A percentile compares a stretch with the other conserved stretches of the same genome.
phyloP scores from a whole-genome alignment of 305 asterid species.

The Coffea humblotiana region DNA sequence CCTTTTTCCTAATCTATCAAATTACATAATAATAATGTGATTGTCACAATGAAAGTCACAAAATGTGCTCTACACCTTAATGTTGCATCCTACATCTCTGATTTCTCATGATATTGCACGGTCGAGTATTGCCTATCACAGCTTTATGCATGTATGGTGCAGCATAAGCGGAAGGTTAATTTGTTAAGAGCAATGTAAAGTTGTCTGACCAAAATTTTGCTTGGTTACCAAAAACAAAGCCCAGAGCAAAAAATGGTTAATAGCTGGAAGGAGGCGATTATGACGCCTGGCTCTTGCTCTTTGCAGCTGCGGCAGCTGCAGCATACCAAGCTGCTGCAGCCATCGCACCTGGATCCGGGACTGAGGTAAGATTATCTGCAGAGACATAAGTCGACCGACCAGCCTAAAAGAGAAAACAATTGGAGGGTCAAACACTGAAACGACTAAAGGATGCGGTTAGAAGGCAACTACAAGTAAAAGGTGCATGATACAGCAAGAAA shows the following conservation, averaged over 20 bases:
- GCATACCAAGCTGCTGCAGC: slow-evolving; percentile 92
- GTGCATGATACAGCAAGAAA: not conserved
- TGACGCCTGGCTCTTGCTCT: slow-evolving; percentile 36
- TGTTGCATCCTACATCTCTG: slow-evolving; percentile 4
- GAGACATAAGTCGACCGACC: slow-evolving; percentile 90
- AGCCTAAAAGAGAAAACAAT: slow-evolving; percentile 57
- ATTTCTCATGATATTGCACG: slow-evolving; percentile 2
- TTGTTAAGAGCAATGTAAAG: slow-evolving; percentile 15
- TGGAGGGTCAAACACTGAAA: not conserved
- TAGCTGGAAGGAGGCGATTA: slow-evolving; percentile 18
- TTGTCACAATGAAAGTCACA: slow-evolving; percentile 7
- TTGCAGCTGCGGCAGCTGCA: slow-evolving; percentile 79
- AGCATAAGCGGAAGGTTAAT: slow-evolving; percentile 71
- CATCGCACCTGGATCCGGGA: slow-evolving; percentile 97
- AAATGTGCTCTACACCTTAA: not conserved
- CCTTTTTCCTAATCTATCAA: not conserved
- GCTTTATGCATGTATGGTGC: slow-evolving; percentile 49
- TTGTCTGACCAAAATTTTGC: slow-evolving; percentile 35
- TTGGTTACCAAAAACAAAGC: slow-evolving; percentile 38
- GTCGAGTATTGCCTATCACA: slow-evolving; percentile 40
- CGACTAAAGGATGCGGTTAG: not conserved
- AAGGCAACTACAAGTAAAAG: not conserved
- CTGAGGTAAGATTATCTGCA: slow-evolving; percentile 68
- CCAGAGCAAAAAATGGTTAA: slow-evolving; percentile 31
- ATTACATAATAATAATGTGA: not conserved